These are phyloP conservation scores for Crucihimalaya himalaica DNA, from an alignment of 345 rosid genomes.

Conservation along the genomic window DNA sequence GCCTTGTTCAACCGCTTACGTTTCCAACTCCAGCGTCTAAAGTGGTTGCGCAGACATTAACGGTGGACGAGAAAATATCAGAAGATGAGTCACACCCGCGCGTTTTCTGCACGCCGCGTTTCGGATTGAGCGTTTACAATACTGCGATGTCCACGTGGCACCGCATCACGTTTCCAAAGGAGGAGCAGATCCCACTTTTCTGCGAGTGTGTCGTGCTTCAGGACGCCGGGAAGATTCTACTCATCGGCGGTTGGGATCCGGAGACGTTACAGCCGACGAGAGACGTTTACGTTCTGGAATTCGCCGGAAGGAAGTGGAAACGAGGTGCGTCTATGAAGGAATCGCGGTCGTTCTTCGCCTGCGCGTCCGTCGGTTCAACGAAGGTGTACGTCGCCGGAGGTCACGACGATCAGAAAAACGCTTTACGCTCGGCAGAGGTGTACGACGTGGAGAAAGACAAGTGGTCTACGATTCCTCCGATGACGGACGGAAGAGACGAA, in stretches of 20 bases:
- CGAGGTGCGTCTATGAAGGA: conserved; percentile 49
- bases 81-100: conserved; percentile 13
- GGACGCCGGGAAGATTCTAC: conserved; percentile 39
- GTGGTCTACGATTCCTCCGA: conserved; percentile 48
- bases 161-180: conserved; percentile 28
- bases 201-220: conserved; percentile 54
- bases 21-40: conserved; percentile 4
- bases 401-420: conserved; percentile 63
- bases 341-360: conserved; percentile 57
- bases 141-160: conserved; percentile 38
- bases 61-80: conserved; percentile 10
- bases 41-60: conserved; percentile 1
- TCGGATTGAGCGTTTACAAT: conserved; percentile 49
- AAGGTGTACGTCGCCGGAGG: conserved; percentile 65
- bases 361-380: conserved; percentile 41
- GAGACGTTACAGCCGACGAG: conserved; percentile 46
- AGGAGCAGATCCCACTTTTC: conserved; percentile 49
- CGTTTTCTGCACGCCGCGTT: conserved; percentile 41
- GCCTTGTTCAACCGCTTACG: conserved; percentile 50
- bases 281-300: conserved; percentile 48
- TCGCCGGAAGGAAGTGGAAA: conserved; percentile 49
- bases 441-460: conserved; percentile 54
- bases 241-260: conserved; percentile 70
- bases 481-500: conserved; percentile 63
- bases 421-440: conserved; percentile 49